phyloP scores from a whole-genome alignment of 495 filamentous ascomycete species.

The Cercophora sp. region DNA sequence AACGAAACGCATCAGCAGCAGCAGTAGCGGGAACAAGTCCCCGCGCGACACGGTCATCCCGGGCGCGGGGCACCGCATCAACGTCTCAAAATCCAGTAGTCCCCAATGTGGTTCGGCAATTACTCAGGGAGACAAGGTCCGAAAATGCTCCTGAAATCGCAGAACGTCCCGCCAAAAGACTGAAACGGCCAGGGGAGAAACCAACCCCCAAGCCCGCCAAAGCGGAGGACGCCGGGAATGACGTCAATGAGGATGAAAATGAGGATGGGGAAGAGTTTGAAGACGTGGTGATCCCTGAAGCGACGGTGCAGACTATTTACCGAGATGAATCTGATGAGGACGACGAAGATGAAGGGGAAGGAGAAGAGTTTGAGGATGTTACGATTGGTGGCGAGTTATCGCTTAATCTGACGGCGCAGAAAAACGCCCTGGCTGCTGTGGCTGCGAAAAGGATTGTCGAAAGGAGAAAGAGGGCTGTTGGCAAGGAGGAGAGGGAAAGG shows the following conservation, averaged over 20 bases:
- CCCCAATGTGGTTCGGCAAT: neutral
- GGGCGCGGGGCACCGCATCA: neutral
- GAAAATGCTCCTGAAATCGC: constrained; percentile 1
- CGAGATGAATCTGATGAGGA: constrained; percentile 24
- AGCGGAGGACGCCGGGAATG: neutral
- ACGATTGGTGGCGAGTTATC: constrained; percentile 24
- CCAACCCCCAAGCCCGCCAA: neutral
- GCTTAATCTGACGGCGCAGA: constrained; percentile 47
- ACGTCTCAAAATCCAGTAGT: constrained; percentile 4
- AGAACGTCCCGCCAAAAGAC: neutral
- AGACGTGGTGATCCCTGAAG: constrained; percentile 1
- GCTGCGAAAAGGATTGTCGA: constrained; percentile 27
- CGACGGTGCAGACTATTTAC: constrained; percentile 3
- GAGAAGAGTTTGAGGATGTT: constrained; percentile 37
- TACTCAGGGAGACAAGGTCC: neutral
- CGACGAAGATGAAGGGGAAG: constrained; percentile 32
- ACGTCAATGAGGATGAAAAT: too few relatives aligned
- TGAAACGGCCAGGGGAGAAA: constrained; percentile 9
- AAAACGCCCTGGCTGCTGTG: constrained; percentile 36
- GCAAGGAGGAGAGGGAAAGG: constrained; percentile 63
- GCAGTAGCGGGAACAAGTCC: constrained; percentile 12
- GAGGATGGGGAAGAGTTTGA: neutral
- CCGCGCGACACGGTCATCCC: constrained; percentile 13
- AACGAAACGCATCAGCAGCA: constrained; percentile 17
- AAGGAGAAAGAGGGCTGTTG: constrained; percentile 60